phyloP scores from a whole-genome alignment of 306 rosid genomes.

The Inga oerstediana region DNA sequence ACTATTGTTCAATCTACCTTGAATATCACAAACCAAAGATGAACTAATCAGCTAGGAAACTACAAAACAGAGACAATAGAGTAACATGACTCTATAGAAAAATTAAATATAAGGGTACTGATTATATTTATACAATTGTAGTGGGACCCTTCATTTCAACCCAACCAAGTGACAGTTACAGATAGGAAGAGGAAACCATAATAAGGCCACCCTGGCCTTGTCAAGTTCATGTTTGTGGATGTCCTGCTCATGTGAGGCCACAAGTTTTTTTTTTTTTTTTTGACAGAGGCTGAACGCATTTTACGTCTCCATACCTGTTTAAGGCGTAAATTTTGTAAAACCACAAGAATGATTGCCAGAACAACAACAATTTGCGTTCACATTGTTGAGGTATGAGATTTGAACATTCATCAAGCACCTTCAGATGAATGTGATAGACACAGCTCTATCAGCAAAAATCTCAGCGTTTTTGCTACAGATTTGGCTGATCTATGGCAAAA shows the following conservation, averaged over 20 bases:
- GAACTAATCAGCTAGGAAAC: conserved; percentile 36
- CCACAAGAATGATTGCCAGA: conserved; percentile 48
- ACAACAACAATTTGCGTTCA: conserved; percentile 41
- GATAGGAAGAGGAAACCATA: conserved; percentile 26
- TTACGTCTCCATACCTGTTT: not conserved
- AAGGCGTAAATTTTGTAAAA: conserved; percentile 31
- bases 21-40: conserved; percentile 44
- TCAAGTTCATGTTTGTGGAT: not conserved
- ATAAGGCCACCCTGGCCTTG: conserved; percentile 37
- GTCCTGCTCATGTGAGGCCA: conserved; percentile 36
- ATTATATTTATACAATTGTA: not conserved
- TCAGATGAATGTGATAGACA: conserved; percentile 34
- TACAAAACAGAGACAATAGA: conserved; percentile 39
- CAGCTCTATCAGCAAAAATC: conserved; percentile 34
- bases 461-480: conserved; percentile 22
- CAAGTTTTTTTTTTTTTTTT: conserved; percentile 37
- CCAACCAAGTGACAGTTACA: conserved; percentile 20
- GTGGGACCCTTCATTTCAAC: conserved; percentile 34
- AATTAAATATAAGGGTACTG: conserved; percentile 31
- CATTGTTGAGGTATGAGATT: conserved; percentile 38
- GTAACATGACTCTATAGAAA: conserved; percentile 28
- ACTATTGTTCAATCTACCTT: conserved; percentile 24
- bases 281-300: conserved; percentile 34
- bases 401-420: conserved; percentile 41
- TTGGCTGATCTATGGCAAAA: conserved; percentile 11